phyloP scores from a whole-genome alignment of 768 basidiomycete genomes.

The Amylocystis lapponica region DNA sequence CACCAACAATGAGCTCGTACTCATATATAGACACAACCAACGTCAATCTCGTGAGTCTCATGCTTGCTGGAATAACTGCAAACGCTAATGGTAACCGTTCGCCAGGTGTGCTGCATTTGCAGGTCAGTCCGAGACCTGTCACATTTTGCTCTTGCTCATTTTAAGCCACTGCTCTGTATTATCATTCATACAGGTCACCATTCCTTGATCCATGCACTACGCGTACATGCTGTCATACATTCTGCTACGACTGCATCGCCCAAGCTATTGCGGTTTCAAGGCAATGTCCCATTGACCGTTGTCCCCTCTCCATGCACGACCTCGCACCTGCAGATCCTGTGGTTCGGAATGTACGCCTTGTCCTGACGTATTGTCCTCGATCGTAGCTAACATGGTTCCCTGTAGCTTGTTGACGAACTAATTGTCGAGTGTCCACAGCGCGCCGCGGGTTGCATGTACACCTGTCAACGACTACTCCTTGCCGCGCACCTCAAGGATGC shows the following conservation, averaged over 20 bases:
- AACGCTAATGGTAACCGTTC: not conserved
- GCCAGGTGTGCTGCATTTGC: slow-evolving; percentile 77
- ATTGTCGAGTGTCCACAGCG: slow-evolving; percentile 64
- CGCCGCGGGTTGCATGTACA: slow-evolving; percentile 52
- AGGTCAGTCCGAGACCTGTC: slow-evolving; percentile 33
- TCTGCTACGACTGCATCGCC: slow-evolving; percentile 79
- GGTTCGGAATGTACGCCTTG: slow-evolving; percentile 64
- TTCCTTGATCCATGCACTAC: slow-evolving; percentile 76
- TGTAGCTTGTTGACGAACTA: slow-evolving; percentile 79
- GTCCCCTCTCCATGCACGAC: slow-evolving; percentile 51
- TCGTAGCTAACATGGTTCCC: not conserved
- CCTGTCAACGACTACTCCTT: slow-evolving; percentile 64
- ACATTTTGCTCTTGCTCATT: slow-evolving; percentile 1
- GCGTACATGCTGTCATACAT: slow-evolving; percentile 75
- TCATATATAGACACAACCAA: slow-evolving; percentile 62
- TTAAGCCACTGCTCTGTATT: slow-evolving; percentile 4
- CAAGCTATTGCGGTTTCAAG: slow-evolving; percentile 59
- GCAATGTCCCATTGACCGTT: slow-evolving; percentile 84
- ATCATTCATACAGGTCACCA: slow-evolving; percentile 43
- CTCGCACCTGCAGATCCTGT: slow-evolving; percentile 67
- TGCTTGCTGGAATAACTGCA: not conserved
- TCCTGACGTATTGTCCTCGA: not conserved
- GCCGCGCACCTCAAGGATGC: slow-evolving; percentile 53
- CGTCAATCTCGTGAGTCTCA: slow-evolving; percentile 56
- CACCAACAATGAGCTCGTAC: slow-evolving; percentile 27